Conservation (phyloP, 148 eudicot species). For the Persicaria tinctoria region DNA sequence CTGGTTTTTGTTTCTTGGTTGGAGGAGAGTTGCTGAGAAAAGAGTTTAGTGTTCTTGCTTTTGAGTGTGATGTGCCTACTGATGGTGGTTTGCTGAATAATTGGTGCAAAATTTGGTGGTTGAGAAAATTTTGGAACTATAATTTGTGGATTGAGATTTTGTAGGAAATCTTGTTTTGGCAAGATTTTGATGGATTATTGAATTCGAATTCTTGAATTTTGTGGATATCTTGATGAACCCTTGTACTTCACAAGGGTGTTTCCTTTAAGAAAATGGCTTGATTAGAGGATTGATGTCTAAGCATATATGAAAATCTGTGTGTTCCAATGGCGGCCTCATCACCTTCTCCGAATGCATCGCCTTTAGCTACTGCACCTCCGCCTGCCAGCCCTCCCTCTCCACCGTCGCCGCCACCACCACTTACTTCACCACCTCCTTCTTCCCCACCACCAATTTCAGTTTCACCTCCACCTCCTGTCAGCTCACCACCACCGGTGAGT, state of each 20-base stretch:
- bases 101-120: background rate
- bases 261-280: background rate
- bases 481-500: background rate
- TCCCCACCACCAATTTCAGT: slow-evolving; percentile 22
- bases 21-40: background rate
- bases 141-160: background rate
- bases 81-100: background rate
- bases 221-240: background rate
- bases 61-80: background rate
- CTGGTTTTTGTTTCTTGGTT: background rate
- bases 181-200: slow-evolving; percentile 5
- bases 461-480: slow-evolving; percentile 24
- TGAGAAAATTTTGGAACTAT: background rate
- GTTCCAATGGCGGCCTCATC: slow-evolving; percentile 8
- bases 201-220: slow-evolving; percentile 1
- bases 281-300: background rate
- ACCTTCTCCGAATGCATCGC: slow-evolving; percentile 3
- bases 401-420: background rate
- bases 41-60: background rate
- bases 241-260: background rate
- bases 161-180: background rate
- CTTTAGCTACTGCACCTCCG: background rate
- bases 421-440: slow-evolving; percentile 3
- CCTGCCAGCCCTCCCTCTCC: background rate
- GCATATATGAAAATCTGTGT: background rate